Base-by-base conservation (phyloP, 768 basidiomycete genomes). In the Termitomyces titanicus region DNA sequence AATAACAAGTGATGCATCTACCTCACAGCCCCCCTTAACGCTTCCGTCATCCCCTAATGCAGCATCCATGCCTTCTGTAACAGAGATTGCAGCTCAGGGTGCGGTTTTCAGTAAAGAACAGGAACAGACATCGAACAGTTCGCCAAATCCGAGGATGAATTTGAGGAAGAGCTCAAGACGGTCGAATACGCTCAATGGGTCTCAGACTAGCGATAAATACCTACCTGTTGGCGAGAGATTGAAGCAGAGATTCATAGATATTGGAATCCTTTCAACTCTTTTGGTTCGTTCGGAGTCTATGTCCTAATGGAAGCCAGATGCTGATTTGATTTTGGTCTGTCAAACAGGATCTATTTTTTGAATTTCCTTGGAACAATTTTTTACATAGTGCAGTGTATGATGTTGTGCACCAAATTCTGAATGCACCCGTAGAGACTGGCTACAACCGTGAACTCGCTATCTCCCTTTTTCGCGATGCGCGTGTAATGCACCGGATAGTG, bases 361-460 rank as follows among this genome's bases (percentile, higher is more conserved):
- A 89, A 57, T 97, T 88, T 64, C 94, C 95, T 0, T 93, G 92
- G 88, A 98, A 99, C 72, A 98, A 98, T 67, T 98, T 98, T 69
- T 73, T 98, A 29, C 97, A 99, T 68, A 94, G 92, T 64, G 88
- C 94, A 29, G 93, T 97, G 17, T 98, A 98, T 66, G 97, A 99
- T 68, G 76, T 97, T 55, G 78, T 98, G 1, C 97, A 98, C 66
- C 97, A 98, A 69, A 87, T 98, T 43, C 79, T 99, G 53, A 95
- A 91, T 1, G 95, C 94, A 13, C 83, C 86, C 24, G 80, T 94
- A 20, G 90, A 94, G 43, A 76, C 77, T n/a, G 87, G 91, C 3
- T 78, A 84, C 49, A 97, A 97, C 64, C 84, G 92, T 54, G 88
- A 94, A 61, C 79, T 98, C 31, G 85, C 87, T 20, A 72, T 95